Evolutionary conservation across 805 yeast species (phyloP), one percentile per base, ranked within the genome.

Genomic region (Candida verbasci): DNA sequence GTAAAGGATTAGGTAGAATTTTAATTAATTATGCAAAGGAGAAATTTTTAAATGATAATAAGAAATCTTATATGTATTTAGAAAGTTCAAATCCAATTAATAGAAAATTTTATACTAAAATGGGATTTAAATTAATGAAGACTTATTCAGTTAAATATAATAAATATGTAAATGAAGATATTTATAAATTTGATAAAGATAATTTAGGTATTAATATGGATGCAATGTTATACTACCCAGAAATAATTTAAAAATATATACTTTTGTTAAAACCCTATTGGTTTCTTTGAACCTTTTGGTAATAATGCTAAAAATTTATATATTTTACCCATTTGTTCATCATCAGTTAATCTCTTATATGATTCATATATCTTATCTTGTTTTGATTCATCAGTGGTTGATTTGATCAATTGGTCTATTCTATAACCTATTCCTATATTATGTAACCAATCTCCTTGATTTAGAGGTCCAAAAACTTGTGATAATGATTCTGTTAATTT

Each of bases 401-500:
- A 50, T 29, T 72, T 63, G 9, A 75, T 65, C 24, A 85, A 59
- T 49, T 76, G 81, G 37, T 77, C 74, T 6, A 82, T 76, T 20
- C 95, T 65, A 41, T 78, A 75, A 0, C 82, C 86, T 23, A 86
- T 76, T 0, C 95, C 95, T 70, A 85, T 62, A 25, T 72, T 70
- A 47, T 82, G 82, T 15, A 86, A 65, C 80, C 87, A 86, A 50
- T 82, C 86, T 6, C 87, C 91, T 52, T 86, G 95, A 28, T 78
- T 79, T 1, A 69, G 72, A 1, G 87, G 84, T 0, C 86, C 89
- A 41, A 63, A 65, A 42, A 35, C n/a, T 65, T 12, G 40, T 25
- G 15, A 41, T 35, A 2, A 34, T 33, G 3, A 22, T 27, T 42
- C 27, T 8, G 55, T 35, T 9, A 54, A 34, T 7, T 41, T 34